These are phyloP conservation scores for Blastobotrys aristatus DNA, from an alignment of 1,139 yeast genomes.

Conservation along the genomic window DNA sequence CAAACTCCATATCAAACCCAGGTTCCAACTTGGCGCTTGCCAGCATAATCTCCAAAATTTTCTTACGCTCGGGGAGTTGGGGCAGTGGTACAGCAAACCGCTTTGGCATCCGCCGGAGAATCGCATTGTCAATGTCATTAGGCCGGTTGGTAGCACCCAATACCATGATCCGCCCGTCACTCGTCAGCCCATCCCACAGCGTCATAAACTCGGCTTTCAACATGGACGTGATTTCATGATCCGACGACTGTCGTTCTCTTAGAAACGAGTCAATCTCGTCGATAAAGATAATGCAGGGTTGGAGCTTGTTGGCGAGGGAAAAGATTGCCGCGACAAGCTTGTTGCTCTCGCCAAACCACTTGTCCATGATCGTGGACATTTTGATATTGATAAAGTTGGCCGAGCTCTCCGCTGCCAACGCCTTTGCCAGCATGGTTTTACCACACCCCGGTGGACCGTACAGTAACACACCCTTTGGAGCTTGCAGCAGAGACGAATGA, in stretches of 20 bases:
- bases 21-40: slow-evolving; percentile 52
- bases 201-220: slow-evolving; percentile 97
- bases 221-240: slow-evolving; percentile 95
- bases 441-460: slow-evolving; percentile 99
- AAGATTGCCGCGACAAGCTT: slow-evolving; percentile 92
- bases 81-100: slow-evolving; percentile 80
- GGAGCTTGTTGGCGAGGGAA: slow-evolving; percentile 80
- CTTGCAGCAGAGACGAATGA: slow-evolving; percentile 53
- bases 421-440: slow-evolving; percentile 95
- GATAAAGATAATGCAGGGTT: slow-evolving; percentile 91
- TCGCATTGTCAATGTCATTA: slow-evolving; percentile 86
- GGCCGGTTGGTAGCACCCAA: slow-evolving; percentile 96
- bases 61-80: slow-evolving; percentile 56
- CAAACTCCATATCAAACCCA: slow-evolving; percentile 54
- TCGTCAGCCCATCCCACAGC: slow-evolving; percentile 86
- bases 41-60: slow-evolving; percentile 63
- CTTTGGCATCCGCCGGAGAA: slow-evolving; percentile 89
- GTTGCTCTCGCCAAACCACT: slow-evolving; percentile 97
- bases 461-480: slow-evolving; percentile 90
- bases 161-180: slow-evolving; percentile 75
- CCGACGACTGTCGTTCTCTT: slow-evolving; percentile 76
- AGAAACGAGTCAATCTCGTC: slow-evolving; percentile 95
- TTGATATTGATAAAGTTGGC: slow-evolving; percentile 89
- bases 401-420: slow-evolving; percentile 85
- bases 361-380: slow-evolving; percentile 94